Percentiles rank a stretch among this genome's conserved stretches.
Conservation (phyloP, 352 stramenopile genomes). For the Phytophthora kernoviae region DNA sequence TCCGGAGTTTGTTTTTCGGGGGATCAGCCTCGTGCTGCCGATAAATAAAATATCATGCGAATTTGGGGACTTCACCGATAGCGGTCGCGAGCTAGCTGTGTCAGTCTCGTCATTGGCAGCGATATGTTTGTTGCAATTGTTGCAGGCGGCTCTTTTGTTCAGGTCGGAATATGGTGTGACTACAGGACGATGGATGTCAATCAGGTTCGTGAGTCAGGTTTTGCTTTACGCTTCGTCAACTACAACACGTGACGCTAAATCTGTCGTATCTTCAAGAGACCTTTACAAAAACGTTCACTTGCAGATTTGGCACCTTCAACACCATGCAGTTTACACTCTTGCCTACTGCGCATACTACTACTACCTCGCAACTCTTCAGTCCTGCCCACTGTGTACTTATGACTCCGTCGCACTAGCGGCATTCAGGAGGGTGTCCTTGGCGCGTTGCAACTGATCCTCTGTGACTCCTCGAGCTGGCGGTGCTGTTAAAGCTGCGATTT, state of each 20-base stretch:
- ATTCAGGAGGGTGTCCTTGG: conserved; percentile 64
- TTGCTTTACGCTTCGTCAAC: neutral
- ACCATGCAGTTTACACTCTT: neutral
- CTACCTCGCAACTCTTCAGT: neutral
- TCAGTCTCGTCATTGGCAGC: neutral
- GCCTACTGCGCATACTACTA: neutral
- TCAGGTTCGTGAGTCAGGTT: neutral
- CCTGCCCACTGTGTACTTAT: neutral
- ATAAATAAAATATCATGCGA: conserved; percentile 88
- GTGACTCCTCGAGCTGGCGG: conserved; percentile 56
- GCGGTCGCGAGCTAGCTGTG: conserved; percentile 9
- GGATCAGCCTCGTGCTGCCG: conserved; percentile 30
- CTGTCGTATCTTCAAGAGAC: neutral
- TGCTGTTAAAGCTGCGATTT: conserved; percentile 39
- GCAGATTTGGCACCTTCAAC: neutral
- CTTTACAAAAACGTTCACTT: neutral
- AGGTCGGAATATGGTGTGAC: neutral
- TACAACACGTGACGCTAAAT: neutral
- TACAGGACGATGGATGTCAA: neutral
- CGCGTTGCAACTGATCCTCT: conserved; percentile 72
- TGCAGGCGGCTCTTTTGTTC: neutral
- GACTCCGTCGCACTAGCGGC: neutral
- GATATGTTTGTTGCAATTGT: neutral
- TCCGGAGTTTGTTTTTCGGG: conserved; percentile 35
- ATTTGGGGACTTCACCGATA: conserved; percentile 67